Conservation (phyloP, 2,329 filamentous ascomycete species). For the Davidsoniella eucalypti region DNA sequence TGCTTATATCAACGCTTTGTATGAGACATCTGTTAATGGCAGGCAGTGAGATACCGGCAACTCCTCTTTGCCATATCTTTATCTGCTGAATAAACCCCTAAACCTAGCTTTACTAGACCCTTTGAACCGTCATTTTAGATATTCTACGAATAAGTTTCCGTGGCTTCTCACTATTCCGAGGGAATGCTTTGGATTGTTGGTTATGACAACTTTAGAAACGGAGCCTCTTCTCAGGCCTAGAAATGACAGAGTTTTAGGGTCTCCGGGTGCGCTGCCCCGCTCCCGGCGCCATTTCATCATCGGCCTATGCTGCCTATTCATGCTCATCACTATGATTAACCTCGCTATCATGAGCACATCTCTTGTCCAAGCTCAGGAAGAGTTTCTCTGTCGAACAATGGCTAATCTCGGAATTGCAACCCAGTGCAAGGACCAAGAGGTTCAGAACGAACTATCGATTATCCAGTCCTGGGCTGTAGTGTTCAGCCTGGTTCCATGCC, state of each 20-base stretch:
- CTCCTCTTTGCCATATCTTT: no score
- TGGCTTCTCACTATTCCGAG: no score
- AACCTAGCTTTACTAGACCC: no score
- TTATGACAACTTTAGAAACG: slow-evolving; percentile 1
- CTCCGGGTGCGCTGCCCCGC: neutral
- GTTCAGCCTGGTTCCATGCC: slow-evolving; percentile 13
- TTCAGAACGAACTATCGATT: slow-evolving; percentile 15
- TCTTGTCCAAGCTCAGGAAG: slow-evolving; percentile 10
- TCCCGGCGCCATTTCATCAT: neutral
- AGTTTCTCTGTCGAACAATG: slow-evolving; percentile 9
- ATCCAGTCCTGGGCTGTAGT: slow-evolving; percentile 14
- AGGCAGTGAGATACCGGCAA: no score
- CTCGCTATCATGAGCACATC: slow-evolving; percentile 12
- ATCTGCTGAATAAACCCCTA: no score
- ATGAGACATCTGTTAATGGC: no score
- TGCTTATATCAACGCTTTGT: no score
- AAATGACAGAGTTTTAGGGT: neutral
- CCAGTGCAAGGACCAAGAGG: slow-evolving; percentile 14
- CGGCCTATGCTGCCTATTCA: slow-evolving; percentile 10
- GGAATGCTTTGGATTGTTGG: no score
- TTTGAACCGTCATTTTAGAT: no score
- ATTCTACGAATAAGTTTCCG: no score
- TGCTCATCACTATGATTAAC: slow-evolving; percentile 9
- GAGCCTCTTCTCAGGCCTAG: neutral
- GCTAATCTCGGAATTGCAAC: neutral